A percentile compares a stretch with the other conserved stretches of the same genome.
Evolutionary conservation across 1,139 yeast species (phyloP).

Genomic region (Candida frijolesensis): DNA sequence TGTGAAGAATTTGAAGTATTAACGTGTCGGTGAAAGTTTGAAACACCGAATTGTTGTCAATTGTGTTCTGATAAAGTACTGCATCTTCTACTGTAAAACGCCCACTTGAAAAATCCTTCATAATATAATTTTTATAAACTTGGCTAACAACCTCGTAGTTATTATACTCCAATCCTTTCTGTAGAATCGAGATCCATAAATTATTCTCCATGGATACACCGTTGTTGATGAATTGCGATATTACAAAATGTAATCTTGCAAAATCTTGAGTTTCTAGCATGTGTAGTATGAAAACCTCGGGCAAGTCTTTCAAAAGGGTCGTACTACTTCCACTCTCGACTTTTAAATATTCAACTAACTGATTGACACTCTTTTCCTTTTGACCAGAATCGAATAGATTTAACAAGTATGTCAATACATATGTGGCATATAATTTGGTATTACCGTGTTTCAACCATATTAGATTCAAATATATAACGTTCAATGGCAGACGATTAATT

Average conservation of each 20-base stretch:
- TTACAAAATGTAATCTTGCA: neutral
- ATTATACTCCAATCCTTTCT: slow-evolving; percentile 25
- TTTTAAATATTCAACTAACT: neutral
- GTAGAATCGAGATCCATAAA: slow-evolving; percentile 27
- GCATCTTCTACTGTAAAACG: slow-evolving; percentile 27
- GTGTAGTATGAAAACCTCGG: neutral
- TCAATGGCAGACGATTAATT: slow-evolving; percentile 2
- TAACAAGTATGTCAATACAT: slow-evolving; percentile 7
- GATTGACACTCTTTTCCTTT: neutral
- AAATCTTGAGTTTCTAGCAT: slow-evolving; percentile 6
- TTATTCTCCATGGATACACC: slow-evolving; percentile 17
- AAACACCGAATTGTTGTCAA: slow-evolving; percentile 8
- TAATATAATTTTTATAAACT: slow-evolving; percentile 32
- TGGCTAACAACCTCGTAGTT: slow-evolving; percentile 31
- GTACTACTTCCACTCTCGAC: neutral
- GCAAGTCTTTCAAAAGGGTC: neutral
- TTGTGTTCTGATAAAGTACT: slow-evolving; percentile 18
- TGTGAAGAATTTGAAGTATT: slow-evolving; percentile 30
- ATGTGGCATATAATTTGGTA: neutral
- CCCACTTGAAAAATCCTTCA: slow-evolving; percentile 29
- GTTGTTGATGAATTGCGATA: neutral
- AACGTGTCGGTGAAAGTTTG: slow-evolving; percentile 19
- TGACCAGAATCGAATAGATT: slow-evolving; percentile 9
- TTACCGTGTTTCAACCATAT: slow-evolving; percentile 6
- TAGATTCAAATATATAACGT: slow-evolving; percentile 5